These are phyloP conservation scores for Penicillium sp. DNA, from an alignment of 2,329 filamentous ascomycete species.

Conservation along the genomic window DNA sequence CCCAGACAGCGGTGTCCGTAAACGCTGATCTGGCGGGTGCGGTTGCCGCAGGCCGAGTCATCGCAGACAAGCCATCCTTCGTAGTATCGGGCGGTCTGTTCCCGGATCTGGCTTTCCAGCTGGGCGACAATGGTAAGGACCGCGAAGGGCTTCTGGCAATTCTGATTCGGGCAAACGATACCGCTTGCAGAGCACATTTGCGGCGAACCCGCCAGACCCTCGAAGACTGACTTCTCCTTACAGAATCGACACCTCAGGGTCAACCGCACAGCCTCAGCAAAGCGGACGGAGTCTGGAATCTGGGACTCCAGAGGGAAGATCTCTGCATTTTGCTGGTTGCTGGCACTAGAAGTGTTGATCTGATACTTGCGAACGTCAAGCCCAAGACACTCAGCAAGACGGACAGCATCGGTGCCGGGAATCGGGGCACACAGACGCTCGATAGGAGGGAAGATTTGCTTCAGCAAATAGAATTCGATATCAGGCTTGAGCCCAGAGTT, in stretches of 20 bases:
- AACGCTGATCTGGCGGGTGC: slow-evolving; percentile 87
- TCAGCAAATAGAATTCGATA: slow-evolving; percentile 96
- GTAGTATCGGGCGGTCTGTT: slow-evolving; percentile 78
- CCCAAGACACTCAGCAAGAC: slow-evolving; percentile 87
- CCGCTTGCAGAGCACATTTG: slow-evolving; percentile 66
- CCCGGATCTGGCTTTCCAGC: slow-evolving; percentile 75
- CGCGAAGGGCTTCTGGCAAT: slow-evolving; percentile 61
- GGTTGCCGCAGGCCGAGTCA: slow-evolving; percentile 77
- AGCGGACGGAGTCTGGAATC: slow-evolving; percentile 85
- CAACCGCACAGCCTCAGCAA: slow-evolving; percentile 72
- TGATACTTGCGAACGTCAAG: slow-evolving; percentile 86
- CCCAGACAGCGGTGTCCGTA: slow-evolving; percentile 88
- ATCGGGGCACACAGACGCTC: slow-evolving; percentile 97
- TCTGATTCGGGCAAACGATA: slow-evolving; percentile 60
- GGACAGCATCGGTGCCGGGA: slow-evolving; percentile 79
- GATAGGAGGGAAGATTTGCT: slow-evolving; percentile 96
- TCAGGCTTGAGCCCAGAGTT: slow-evolving; percentile 75
- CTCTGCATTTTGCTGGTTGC: slow-evolving; percentile 56
- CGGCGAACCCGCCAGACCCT: slow-evolving; percentile 61
- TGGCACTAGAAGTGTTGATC: slow-evolving; percentile 55
- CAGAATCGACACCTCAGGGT: slow-evolving; percentile 76
- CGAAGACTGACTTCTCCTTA: slow-evolving; percentile 66
- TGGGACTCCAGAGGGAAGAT: slow-evolving; percentile 92
- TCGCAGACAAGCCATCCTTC: slow-evolving; percentile 88
- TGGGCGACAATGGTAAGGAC: slow-evolving; percentile 77